phyloP scores from a whole-genome alignment of 257 asterid species.

The Osmanthus fragrans region DNA sequence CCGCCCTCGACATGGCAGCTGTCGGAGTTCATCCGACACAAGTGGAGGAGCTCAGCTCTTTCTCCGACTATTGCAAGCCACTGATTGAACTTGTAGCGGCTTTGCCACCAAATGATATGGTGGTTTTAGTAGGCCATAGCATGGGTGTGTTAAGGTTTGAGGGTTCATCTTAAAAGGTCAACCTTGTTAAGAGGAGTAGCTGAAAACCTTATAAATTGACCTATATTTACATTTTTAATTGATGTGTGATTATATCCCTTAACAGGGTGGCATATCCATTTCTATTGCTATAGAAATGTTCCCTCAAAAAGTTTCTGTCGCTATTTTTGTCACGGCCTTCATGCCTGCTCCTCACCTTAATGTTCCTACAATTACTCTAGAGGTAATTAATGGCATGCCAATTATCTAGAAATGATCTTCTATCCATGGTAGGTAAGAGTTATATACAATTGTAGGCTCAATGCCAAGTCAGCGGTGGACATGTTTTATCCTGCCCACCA shows the following conservation, averaged over 20 bases:
- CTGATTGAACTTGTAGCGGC: constrained; percentile 24
- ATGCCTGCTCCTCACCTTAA: constrained; percentile 29
- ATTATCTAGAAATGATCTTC: neutral
- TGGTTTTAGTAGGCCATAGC: constrained; percentile 33
- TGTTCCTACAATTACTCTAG: neutral
- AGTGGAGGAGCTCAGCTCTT: constrained; percentile 15
- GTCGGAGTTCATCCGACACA: constrained; percentile 20
- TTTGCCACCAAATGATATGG: constrained; percentile 23
- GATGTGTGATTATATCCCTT: too few species aligned
- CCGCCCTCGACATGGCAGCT: constrained; percentile 33
- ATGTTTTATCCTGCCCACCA: too few species aligned
- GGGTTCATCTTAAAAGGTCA: too few species aligned
- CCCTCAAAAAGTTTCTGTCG: constrained; percentile 24
- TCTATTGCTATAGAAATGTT: constrained; percentile 28
- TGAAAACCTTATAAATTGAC: too few species aligned
- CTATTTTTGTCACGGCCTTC: constrained; percentile 21
- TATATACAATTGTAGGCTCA: too few species aligned
- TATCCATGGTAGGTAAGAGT: neutral
- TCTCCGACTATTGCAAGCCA: constrained; percentile 21
- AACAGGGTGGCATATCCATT: constrained; percentile 28
- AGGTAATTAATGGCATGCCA: constrained; percentile 3
- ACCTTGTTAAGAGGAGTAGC: too few species aligned
- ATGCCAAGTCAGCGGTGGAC: too few species aligned
- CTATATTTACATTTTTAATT: too few species aligned
- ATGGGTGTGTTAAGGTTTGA: too few species aligned